Evolutionary conservation across 23 red algal species (phyloP).

Genomic region (Agarophyton chilense): DNA sequence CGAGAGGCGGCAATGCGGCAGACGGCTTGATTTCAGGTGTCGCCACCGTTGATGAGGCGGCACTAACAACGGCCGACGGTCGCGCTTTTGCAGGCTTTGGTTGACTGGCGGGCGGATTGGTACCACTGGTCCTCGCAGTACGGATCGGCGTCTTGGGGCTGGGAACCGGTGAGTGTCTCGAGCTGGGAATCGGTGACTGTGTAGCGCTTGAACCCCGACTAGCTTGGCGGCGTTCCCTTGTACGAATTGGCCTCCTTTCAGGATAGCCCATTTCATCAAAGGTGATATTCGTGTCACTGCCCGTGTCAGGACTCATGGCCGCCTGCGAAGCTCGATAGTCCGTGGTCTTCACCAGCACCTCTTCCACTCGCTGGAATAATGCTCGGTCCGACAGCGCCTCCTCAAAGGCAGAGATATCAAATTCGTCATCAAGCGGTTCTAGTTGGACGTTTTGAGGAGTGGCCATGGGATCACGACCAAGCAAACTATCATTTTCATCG

Average conservation of each 20-base stretch:
- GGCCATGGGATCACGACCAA: conserved; percentile 21
- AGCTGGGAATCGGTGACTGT: not conserved
- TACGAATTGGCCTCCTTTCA: not conserved
- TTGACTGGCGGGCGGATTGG: not conserved
- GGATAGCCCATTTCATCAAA: not conserved
- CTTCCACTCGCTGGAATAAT: conserved; percentile 24
- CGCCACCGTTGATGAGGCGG: not conserved
- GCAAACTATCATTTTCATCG: not conserved
- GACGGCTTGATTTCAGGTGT: conserved; percentile 17
- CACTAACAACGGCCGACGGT: not conserved
- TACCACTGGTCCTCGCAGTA: not conserved
- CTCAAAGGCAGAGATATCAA: conserved; percentile 16
- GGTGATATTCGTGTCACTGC: not conserved
- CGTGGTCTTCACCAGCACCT: not conserved
- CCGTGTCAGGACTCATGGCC: not conserved
- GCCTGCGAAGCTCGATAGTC: not conserved
- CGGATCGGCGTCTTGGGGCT: not conserved
- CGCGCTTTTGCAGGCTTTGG: not conserved
- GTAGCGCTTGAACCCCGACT: not conserved
- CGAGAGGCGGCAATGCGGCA: not conserved
- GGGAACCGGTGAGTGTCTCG: not conserved
- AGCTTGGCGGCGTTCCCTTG: not conserved
- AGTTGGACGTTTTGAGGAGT: not conserved
- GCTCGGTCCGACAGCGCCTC: conserved; percentile 6
- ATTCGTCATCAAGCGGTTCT: not conserved